Conservation (phyloP, 768 basidiomycete species). For the Paxillus ammoniavirescens region DNA sequence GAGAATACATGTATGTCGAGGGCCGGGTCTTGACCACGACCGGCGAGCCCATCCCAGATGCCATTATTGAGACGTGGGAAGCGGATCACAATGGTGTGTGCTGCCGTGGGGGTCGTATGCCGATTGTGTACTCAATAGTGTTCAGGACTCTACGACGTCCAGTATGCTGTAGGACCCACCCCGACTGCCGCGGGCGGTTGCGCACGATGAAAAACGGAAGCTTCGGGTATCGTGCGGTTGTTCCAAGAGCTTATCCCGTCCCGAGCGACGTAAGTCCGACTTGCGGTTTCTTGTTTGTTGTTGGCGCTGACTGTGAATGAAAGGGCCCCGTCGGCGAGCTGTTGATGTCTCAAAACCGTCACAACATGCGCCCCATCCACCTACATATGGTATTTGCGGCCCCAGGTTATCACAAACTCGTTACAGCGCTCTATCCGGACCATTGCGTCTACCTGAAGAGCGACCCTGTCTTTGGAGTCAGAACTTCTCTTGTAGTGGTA, state of each 20-base stretch:
- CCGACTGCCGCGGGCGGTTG: conserved; percentile 76
- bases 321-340: conserved; percentile 72
- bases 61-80: conserved; percentile 82
- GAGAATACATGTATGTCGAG: conserved; percentile 79
- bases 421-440: conserved; percentile 73
- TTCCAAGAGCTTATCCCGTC: conserved; percentile 69
- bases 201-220: conserved; percentile 57
- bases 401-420: conserved; percentile 67
- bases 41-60: conserved; percentile 61
- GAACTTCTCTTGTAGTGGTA: conserved; percentile 74
- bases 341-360: conserved; percentile 55
- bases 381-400: conserved; percentile 74
- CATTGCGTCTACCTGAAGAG: conserved; percentile 64
- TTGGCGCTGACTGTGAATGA: conserved; percentile 7
- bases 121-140: not conserved
- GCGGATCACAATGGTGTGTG: conserved; percentile 58
- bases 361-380: conserved; percentile 79
- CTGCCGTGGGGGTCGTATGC: conserved; percentile 29
- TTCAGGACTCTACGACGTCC: conserved; percentile 37
- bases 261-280: conserved; percentile 55
- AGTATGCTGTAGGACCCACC: conserved; percentile 54
- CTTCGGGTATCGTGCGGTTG: conserved; percentile 70
- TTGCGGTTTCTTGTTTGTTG: not conserved
- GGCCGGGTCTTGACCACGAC: conserved; percentile 59
- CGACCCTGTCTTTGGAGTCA: conserved; percentile 83